Percentiles rank a stretch among this genome's conserved stretches.
phyloP scores from a whole-genome alignment of 352 stramenopile genomes.

The Phytophthora quininea region DNA sequence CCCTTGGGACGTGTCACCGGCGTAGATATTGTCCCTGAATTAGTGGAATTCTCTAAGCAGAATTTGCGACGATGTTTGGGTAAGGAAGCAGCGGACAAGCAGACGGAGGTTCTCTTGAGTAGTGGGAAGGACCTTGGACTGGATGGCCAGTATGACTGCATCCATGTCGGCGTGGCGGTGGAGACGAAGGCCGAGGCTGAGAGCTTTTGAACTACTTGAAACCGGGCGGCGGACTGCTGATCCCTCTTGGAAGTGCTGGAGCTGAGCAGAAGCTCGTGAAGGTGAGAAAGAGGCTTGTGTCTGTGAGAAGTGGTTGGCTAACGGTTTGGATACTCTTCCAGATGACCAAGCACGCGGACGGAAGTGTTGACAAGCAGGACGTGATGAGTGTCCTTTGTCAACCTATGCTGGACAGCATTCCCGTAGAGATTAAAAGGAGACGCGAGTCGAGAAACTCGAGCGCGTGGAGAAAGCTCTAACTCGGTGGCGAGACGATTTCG shows the following conservation, averaged over 20 bases:
- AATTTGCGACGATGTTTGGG: constrained; percentile 66
- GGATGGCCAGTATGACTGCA: constrained; percentile 63
- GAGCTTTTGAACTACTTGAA: constrained; percentile 71
- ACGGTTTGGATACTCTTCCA: constrained; percentile 21
- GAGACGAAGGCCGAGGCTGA: constrained; percentile 79
- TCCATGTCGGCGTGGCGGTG: constrained; percentile 83
- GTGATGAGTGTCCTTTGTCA: constrained; percentile 89
- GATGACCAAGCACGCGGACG: constrained; percentile 75
- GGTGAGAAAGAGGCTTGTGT: constrained; percentile 33
- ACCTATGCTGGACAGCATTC: constrained; percentile 69
- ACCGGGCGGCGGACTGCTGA: constrained; percentile 69
- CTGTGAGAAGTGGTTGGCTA: not conserved
- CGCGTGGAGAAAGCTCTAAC: constrained; percentile 67
- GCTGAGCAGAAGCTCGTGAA: constrained; percentile 86
- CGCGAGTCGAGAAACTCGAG: constrained; percentile 57
- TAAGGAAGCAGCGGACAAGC: constrained; percentile 35
- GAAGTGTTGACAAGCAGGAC: constrained; percentile 65
- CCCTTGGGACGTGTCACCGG: constrained; percentile 58
- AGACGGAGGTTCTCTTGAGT: constrained; percentile 56
- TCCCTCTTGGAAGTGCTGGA: constrained; percentile 62
- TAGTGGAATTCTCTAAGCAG: constrained; percentile 66
- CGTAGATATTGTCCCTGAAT: constrained; percentile 80
- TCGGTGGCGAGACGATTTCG: constrained; percentile 72
- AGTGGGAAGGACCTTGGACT: constrained; percentile 43
- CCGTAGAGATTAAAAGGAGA: constrained; percentile 55